phyloP scores from a whole-genome alignment of 768 basidiomycete species.

The Pulveroboletus sp. region DNA sequence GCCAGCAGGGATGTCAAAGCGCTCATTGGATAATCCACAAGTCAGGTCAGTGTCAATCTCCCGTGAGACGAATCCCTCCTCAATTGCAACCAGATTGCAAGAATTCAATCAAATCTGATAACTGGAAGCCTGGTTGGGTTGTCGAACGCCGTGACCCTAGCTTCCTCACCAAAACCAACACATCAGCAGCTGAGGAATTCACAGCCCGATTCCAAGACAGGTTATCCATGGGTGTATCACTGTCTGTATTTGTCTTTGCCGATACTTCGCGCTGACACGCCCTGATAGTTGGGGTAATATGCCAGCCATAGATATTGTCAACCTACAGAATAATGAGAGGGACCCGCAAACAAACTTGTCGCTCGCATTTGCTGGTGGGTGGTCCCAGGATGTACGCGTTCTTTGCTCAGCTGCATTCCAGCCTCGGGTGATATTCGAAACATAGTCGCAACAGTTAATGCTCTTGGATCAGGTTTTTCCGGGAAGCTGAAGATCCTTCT shows the following conservation, averaged over 20 bases:
- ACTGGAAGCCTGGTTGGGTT: constrained; percentile 24
- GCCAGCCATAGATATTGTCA: constrained; percentile 33
- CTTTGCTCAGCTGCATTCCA: constrained; percentile 12
- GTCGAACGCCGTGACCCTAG: constrained; percentile 17
- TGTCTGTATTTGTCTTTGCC: constrained; percentile 7
- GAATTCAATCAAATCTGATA: constrained; percentile 16
- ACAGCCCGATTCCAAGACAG: constrained; percentile 19
- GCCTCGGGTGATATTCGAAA: constrained; percentile 50
- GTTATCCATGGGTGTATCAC: constrained; percentile 25
- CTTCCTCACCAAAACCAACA: constrained; percentile 11
- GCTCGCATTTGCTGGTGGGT: constrained; percentile 26
- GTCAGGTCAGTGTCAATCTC: constrained; percentile 20
- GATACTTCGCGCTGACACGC: not conserved
- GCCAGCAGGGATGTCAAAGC: constrained; percentile 37
- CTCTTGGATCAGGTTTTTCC: constrained; percentile 38
- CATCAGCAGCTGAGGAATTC: constrained; percentile 11
- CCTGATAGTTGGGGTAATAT: constrained; percentile 33
- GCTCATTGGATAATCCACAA: constrained; percentile 41
- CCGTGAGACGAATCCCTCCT: not conserved
- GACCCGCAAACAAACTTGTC: constrained; percentile 16
- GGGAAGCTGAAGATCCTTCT: constrained; percentile 39
- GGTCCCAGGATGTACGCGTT: not conserved
- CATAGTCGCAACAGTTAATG: constrained; percentile 40
- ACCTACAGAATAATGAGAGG: constrained; percentile 22
- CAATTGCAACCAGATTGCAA: constrained; percentile 20